A percentile compares a stretch with the other conserved stretches of the same genome.
Evolutionary conservation across 306 rosid species (phyloP).

Genomic region (Datisca glomerata): DNA sequence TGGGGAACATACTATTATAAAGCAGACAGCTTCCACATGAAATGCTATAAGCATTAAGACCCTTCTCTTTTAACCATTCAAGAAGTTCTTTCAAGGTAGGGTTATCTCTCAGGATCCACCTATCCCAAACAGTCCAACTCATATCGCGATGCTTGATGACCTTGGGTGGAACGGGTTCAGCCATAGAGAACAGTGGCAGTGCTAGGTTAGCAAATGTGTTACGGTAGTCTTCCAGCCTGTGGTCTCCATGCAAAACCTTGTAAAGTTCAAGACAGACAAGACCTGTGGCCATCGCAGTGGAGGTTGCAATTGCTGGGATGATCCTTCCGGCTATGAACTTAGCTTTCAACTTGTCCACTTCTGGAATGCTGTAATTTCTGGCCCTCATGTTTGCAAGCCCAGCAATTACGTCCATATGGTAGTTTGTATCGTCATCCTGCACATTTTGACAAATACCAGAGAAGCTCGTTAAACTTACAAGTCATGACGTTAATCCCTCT

Average conservation of each 20-base stretch:
- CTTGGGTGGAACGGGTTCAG: conserved; percentile 90
- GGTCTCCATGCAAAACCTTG: conserved; percentile 70
- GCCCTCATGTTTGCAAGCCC: conserved; percentile 99
- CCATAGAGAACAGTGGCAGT: conserved; percentile 78
- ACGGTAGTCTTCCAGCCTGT: conserved; percentile 76
- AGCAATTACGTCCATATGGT: conserved; percentile 88
- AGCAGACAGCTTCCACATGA: conserved; percentile 78
- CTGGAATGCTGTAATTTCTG: conserved; percentile 82
- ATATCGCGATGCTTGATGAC: conserved; percentile 55
- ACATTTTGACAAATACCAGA: conserved; percentile 17
- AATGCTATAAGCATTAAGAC: conserved; percentile 75
- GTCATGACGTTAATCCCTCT: not conserved
- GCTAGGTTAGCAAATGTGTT: conserved; percentile 90
- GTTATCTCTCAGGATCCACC: conserved; percentile 64
- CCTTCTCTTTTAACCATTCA: conserved; percentile 59
- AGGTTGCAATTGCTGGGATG: conserved; percentile 94
- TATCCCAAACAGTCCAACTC: conserved; percentile 98
- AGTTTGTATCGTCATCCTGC: conserved; percentile 97
- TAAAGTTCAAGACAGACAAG: conserved; percentile 89
- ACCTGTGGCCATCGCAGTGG: conserved; percentile 96
- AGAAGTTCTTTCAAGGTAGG: conserved; percentile 74
- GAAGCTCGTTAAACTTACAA: conserved; percentile 1
- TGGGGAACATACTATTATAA: conserved; percentile 59
- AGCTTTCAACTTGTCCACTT: conserved; percentile 95
- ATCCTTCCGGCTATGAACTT: conserved; percentile 93